Conservation (phyloP, 768 basidiomycete genomes). For the Rhodosporidiobolus odoratus region DNA sequence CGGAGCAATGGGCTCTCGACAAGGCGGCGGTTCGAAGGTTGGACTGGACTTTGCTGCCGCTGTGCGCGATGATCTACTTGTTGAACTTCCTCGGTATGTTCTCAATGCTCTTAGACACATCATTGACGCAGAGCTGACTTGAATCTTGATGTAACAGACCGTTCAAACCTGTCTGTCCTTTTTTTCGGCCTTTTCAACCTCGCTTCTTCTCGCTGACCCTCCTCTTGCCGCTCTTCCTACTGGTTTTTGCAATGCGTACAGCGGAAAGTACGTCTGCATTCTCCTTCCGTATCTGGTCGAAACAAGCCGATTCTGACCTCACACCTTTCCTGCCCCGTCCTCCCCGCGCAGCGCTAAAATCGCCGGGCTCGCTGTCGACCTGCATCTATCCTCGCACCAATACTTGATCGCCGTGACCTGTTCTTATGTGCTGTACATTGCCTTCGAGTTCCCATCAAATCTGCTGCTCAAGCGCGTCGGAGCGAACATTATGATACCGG, state of each 20-base stretch:
- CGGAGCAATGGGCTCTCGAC: background rate
- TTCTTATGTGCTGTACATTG: conserved; percentile 37
- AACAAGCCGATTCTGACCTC: too few species aligned
- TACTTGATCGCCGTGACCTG: conserved; percentile 47
- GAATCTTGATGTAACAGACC: background rate
- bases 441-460: conserved; percentile 43
- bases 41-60: conserved; percentile 16
- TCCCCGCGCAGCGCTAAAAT: conserved; percentile 12
- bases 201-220: background rate
- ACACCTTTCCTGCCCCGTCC: too few species aligned
- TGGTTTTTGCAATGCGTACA: too few species aligned
- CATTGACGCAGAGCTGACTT: too few species aligned
- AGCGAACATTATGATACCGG: conserved; percentile 60
- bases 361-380: conserved; percentile 2
- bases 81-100: conserved; percentile 9
- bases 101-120: background rate
- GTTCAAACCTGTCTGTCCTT: background rate
- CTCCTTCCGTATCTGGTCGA: too few species aligned
- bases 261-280: too few species aligned
- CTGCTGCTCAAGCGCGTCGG: conserved; percentile 50
- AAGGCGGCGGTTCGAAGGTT: background rate
- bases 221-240: too few species aligned
- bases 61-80: background rate
- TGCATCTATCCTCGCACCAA: conserved; percentile 47
- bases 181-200: background rate